phyloP scores from a whole-genome alignment of 2,329 filamentous ascomycete genomes.

The Hypoxylon sp. region DNA sequence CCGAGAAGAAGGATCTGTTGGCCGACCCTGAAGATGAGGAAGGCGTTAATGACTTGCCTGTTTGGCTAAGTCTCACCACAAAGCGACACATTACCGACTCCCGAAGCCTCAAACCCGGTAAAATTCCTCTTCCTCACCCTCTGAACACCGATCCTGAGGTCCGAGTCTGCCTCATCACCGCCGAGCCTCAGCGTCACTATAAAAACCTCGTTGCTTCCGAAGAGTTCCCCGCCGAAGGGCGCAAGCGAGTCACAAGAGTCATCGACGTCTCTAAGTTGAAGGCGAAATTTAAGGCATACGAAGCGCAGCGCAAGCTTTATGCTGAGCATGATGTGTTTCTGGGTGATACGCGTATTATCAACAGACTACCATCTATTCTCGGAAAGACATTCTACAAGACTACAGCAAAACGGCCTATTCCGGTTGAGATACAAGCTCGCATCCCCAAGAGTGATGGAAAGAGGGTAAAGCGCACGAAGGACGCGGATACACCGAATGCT shows the following conservation, averaged over 20 bases:
- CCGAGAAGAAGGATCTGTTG: conserved; percentile 69
- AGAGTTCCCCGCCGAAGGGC: conserved; percentile 75
- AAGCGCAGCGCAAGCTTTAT: conserved; percentile 85
- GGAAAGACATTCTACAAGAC: conserved; percentile 94
- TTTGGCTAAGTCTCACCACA: conserved; percentile 74
- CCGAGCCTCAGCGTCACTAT: conserved; percentile 72
- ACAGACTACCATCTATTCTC: conserved; percentile 78
- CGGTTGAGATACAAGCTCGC: conserved; percentile 77
- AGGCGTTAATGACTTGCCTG: conserved; percentile 62
- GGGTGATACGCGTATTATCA: conserved; percentile 87
- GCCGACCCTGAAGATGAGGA: conserved; percentile 61
- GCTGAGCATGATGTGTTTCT: conserved; percentile 94
- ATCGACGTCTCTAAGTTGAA: conserved; percentile 85
- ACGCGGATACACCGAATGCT: conserved; percentile 55
- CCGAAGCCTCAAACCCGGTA: conserved; percentile 79
- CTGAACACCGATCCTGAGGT: conserved; percentile 71
- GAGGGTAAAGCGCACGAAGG: conserved; percentile 69
- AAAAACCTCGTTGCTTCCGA: conserved; percentile 87
- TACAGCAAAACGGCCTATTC: conserved; percentile 86
- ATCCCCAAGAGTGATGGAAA: conserved; percentile 72
- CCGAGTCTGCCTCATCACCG: conserved; percentile 85
- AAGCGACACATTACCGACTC: conserved; percentile 79
- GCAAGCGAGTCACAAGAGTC: conserved; percentile 78
- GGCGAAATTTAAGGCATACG: conserved; percentile 89
- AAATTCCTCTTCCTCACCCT: conserved; percentile 82